These are phyloP conservation scores for Fusarium buxicola DNA, from an alignment of 2,329 filamentous ascomycete genomes.

Conservation along the genomic window DNA sequence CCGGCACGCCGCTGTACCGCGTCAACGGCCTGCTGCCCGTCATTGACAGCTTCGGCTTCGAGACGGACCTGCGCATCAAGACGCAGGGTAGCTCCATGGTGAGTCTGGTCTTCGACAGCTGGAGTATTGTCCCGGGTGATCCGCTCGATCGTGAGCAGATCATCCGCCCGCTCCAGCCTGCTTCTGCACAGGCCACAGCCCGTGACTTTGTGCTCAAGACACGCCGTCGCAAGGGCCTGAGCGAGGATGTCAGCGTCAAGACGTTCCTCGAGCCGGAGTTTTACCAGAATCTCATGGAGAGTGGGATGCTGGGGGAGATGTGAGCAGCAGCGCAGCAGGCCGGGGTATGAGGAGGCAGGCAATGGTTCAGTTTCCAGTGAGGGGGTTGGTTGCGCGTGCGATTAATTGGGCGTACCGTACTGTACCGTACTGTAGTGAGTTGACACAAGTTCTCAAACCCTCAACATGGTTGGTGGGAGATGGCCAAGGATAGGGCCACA, in stretches of 20 bases:
- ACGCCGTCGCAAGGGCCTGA: slow-evolving; percentile 88
- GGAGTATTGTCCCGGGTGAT: slow-evolving; percentile 96
- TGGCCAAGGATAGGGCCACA: slow-evolving; percentile 25
- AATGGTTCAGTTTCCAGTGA: slow-evolving; percentile 8
- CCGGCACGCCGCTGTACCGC: slow-evolving; percentile 92
- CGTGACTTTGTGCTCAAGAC: slow-evolving; percentile 98
- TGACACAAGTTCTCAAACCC: slow-evolving; percentile 21
- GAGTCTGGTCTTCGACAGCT: slow-evolving; percentile 92
- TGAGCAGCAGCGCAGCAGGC: slow-evolving; percentile 35
- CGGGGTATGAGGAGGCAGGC: slow-evolving; percentile 5
- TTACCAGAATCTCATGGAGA: slow-evolving; percentile 88
- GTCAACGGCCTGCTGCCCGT: slow-evolving; percentile 93
- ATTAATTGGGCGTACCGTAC: slow-evolving; percentile 21
- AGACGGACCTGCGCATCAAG: slow-evolving; percentile 96
- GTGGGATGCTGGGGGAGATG: slow-evolving; percentile 78
- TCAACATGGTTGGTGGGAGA: slow-evolving; percentile 33
- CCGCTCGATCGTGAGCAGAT: slow-evolving; percentile 90
- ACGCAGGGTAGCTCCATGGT: slow-evolving; percentile 93
- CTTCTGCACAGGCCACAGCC: slow-evolving; percentile 87
- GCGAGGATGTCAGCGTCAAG: slow-evolving; percentile 94
- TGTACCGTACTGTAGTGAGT: slow-evolving; percentile 19
- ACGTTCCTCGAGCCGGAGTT: slow-evolving; percentile 97
- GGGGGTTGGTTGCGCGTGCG: slow-evolving; percentile 28
- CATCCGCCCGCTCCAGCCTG: slow-evolving; percentile 86
- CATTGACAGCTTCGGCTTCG: slow-evolving; percentile 97